Conservation (phyloP, 2,329 filamentous ascomycete genomes). For the Hypoxylon sp. region DNA sequence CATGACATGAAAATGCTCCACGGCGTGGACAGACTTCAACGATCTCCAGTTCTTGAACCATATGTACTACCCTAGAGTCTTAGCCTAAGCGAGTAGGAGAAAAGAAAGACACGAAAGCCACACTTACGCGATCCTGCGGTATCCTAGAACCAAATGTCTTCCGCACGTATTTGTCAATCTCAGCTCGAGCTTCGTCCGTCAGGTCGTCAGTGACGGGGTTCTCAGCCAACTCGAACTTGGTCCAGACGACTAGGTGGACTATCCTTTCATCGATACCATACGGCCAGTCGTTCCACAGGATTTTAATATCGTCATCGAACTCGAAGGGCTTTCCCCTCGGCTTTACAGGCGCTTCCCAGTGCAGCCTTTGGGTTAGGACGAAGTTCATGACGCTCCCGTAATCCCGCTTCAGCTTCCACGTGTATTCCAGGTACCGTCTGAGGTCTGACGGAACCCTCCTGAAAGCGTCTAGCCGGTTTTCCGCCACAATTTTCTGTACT, state of each 20-base stretch:
- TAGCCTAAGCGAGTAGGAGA: constrained; percentile 13
- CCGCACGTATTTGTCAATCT: constrained; percentile 80
- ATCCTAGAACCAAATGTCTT: constrained; percentile 73
- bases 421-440: constrained; percentile 82
- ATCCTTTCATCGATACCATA: constrained; percentile 86
- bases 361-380: constrained; percentile 77
- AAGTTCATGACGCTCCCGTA: constrained; percentile 86
- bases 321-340: constrained; percentile 60
- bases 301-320: constrained; percentile 73
- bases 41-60: constrained; percentile 94
- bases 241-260: constrained; percentile 92
- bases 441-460: constrained; percentile 83
- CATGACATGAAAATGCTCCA: constrained; percentile 98
- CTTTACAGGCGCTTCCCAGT: constrained; percentile 71
- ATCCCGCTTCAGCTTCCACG: constrained; percentile 71
- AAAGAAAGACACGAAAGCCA: neutral
- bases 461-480: constrained; percentile 82
- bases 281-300: constrained; percentile 93
- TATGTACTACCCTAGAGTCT: constrained; percentile 58
- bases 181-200: constrained; percentile 71
- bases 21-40: constrained; percentile 86
- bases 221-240: constrained; percentile 85
- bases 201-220: constrained; percentile 76
- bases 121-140: constrained; percentile 67
- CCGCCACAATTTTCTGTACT: constrained; percentile 72